Conservation (phyloP, 768 basidiomycete species). For the Mycena galopus region DNA sequence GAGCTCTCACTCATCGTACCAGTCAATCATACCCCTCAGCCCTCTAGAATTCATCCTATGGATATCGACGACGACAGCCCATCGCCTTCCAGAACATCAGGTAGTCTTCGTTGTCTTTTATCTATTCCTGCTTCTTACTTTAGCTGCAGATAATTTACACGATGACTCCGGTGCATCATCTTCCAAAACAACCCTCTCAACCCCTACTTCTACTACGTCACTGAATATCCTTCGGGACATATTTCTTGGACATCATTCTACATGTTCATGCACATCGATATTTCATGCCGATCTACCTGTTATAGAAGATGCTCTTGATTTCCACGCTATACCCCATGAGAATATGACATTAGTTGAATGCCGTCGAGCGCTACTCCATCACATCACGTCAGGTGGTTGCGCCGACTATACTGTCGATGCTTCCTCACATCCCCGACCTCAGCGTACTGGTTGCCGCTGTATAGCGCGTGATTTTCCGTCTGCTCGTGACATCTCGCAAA, state of each 20-base stretch:
- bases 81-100: not conserved
- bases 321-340: constrained; percentile 8
- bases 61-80: not conserved
- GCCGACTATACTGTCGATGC: not conserved
- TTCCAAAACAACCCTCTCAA: not conserved
- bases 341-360: constrained; percentile 3
- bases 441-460: too few relatives aligned
- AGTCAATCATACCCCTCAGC: not conserved
- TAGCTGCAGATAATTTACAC: not conserved
- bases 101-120: not conserved
- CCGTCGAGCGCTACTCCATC: constrained; percentile 3
- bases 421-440: too few relatives aligned
- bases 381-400: not conserved
- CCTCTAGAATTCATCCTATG: not conserved
- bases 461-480: too few relatives aligned
- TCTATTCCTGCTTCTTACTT: not conserved
- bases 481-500: too few relatives aligned
- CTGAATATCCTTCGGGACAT: not conserved
- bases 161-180: not conserved
- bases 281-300: constrained; percentile 5
- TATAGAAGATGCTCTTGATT: not conserved
- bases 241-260: too few relatives aligned
- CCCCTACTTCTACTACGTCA: not conserved
- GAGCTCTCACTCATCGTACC: not conserved
- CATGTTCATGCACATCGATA: constrained; percentile 8